These are phyloP conservation scores for Huntiella decipiens DNA, from an alignment of 2,329 filamentous ascomycete species.

Conservation along the genomic window DNA sequence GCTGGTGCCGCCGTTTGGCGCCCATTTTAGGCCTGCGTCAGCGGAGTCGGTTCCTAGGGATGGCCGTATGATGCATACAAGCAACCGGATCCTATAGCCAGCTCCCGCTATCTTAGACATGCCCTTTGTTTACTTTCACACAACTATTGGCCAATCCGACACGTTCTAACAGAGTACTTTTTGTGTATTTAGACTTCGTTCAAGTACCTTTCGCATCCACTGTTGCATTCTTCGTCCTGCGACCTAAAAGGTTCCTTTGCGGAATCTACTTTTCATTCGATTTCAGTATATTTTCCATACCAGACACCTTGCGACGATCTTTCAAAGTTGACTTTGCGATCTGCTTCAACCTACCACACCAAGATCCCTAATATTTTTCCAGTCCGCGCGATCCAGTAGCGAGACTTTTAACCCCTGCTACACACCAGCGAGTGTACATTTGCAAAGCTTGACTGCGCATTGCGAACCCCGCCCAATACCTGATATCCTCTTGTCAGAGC, in stretches of 20 bases:
- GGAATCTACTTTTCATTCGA: too few species aligned
- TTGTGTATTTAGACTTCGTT: background rate
- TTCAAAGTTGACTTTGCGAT: background rate
- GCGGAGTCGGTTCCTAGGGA: background rate
- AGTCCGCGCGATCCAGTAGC: background rate
- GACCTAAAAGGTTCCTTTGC: background rate
- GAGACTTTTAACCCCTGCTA: background rate
- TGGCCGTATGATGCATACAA: background rate
- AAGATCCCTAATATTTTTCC: background rate
- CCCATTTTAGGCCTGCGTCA: background rate
- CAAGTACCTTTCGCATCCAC: background rate
- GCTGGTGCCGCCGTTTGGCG: background rate
- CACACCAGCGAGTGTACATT: background rate
- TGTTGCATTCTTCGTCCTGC: background rate
- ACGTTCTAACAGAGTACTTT: background rate
- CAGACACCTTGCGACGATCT: background rate
- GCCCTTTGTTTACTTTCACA: conserved; percentile 1
- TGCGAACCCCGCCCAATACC: background rate
- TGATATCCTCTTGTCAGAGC: background rate
- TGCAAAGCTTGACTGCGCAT: background rate
- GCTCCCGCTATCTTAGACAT: background rate
- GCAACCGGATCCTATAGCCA: background rate
- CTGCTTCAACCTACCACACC: background rate
- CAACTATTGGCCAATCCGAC: too few species aligned
- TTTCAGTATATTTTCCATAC: too few species aligned